phyloP scores from a whole-genome alignment of 2,329 filamentous ascomycete species.

The Elsinoe fawcettii region DNA sequence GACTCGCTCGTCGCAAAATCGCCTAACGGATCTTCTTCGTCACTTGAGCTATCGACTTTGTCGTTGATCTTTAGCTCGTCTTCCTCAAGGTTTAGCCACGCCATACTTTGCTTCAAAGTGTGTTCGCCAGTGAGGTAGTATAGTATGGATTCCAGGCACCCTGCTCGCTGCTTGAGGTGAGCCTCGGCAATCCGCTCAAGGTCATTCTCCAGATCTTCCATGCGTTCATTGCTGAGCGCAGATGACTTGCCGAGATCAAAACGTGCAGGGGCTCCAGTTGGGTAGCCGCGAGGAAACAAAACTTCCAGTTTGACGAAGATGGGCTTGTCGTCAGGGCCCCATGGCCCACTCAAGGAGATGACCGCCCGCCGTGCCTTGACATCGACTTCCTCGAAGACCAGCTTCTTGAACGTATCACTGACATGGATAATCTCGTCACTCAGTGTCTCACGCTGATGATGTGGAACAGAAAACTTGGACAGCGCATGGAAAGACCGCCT shows the following conservation, averaged over 20 bases:
- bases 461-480: slow-evolving; percentile 15
- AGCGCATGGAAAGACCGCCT: slow-evolving; percentile 15
- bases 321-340: slow-evolving; percentile 45
- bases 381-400: slow-evolving; percentile 53
- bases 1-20: slow-evolving; percentile 35
- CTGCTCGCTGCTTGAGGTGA: slow-evolving; percentile 45
- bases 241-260: slow-evolving; percentile 52
- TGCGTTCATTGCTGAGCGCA: slow-evolving; percentile 43
- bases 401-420: slow-evolving; percentile 53
- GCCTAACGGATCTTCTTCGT: slow-evolving; percentile 29
- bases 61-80: slow-evolving; percentile 42
- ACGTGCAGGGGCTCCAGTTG: slow-evolving; percentile 41
- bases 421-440: slow-evolving; percentile 56
- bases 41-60: slow-evolving; percentile 63
- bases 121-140: slow-evolving; percentile 54
- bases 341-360: slow-evolving; percentile 53
- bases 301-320: slow-evolving; percentile 52
- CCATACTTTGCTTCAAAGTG: slow-evolving; percentile 49
- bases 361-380: slow-evolving; percentile 46
- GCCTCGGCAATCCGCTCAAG: slow-evolving; percentile 48
- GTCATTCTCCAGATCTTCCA: slow-evolving; percentile 43
- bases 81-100: slow-evolving; percentile 49
- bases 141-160: slow-evolving; percentile 54
- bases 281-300: slow-evolving; percentile 52
- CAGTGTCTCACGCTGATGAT: slow-evolving; percentile 40